Evolutionary conservation across 1,139 yeast species (phyloP).

Genomic region (Hansenula lynferdii): DNA sequence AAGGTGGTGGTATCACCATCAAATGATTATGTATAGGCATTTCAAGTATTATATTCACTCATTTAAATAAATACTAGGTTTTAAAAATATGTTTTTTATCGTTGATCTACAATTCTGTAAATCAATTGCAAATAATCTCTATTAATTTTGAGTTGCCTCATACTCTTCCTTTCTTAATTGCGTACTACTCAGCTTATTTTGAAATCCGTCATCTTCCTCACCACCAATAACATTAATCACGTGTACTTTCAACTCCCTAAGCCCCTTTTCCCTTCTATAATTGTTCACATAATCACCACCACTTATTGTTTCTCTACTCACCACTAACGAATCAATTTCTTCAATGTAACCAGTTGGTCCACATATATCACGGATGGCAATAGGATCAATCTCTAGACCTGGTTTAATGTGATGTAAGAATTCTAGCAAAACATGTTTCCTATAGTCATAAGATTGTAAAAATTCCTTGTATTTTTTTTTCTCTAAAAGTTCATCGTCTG

Average conservation of each 20-base stretch:
- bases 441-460: conserved; percentile 51
- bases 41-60: background rate
- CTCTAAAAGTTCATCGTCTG: conserved; percentile 68
- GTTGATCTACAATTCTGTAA: too few species aligned
- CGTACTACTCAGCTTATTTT: conserved; percentile 84
- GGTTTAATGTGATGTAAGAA: conserved; percentile 49
- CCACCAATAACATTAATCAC: conserved; percentile 73
- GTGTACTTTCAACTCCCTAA: conserved; percentile 48
- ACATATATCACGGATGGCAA: conserved; percentile 76
- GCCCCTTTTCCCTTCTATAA: conserved; percentile 51
- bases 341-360: conserved; percentile 89
- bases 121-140: too few species aligned
- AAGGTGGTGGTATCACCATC: conserved; percentile 23
- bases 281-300: conserved; percentile 77
- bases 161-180: conserved; percentile 26
- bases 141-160: conserved; percentile 5
- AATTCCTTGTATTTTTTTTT: conserved; percentile 72
- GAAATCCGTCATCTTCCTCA: conserved; percentile 49
- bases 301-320: conserved; percentile 70
- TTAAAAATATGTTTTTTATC: background rate
- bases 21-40: conserved; percentile 7
- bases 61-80: background rate
- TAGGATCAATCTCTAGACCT: conserved; percentile 36
- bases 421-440: conserved; percentile 42
- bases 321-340: conserved; percentile 73